phyloP scores from a whole-genome alignment of 345 rosid species.

The Angophora floribunda region DNA sequence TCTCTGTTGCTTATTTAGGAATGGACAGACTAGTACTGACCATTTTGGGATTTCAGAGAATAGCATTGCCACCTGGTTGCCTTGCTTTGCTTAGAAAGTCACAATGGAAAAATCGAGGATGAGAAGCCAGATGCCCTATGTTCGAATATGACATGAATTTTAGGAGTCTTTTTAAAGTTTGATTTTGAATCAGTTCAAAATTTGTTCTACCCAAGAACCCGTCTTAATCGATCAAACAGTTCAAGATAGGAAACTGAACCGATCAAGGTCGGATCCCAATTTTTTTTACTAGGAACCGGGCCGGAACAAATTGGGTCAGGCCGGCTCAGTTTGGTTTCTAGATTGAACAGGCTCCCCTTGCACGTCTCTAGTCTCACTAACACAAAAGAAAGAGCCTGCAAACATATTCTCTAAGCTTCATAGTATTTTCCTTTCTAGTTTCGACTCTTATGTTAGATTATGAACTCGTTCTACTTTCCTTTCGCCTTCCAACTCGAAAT shows the following conservation, averaged over 20 bases:
- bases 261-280: background rate
- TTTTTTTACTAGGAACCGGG: background rate
- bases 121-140: background rate
- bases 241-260: background rate
- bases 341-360: background rate
- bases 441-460: background rate
- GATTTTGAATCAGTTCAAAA: background rate
- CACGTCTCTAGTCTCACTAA: background rate
- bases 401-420: background rate
- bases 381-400: background rate
- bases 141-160: background rate
- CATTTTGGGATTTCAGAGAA: background rate
- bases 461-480: background rate
- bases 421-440: background rate
- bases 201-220: background rate
- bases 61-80: background rate
- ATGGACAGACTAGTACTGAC: background rate
- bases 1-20: background rate
- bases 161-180: background rate
- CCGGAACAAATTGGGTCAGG: background rate
- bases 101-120: background rate
- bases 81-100: background rate
- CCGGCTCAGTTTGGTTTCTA: rapidly evolving
- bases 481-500: background rate
- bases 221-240: background rate